Percentiles rank a stretch among this genome's conserved stretches.
Evolutionary conservation across 257 asterid species (phyloP).

Genomic region (Salvia splendens): DNA sequence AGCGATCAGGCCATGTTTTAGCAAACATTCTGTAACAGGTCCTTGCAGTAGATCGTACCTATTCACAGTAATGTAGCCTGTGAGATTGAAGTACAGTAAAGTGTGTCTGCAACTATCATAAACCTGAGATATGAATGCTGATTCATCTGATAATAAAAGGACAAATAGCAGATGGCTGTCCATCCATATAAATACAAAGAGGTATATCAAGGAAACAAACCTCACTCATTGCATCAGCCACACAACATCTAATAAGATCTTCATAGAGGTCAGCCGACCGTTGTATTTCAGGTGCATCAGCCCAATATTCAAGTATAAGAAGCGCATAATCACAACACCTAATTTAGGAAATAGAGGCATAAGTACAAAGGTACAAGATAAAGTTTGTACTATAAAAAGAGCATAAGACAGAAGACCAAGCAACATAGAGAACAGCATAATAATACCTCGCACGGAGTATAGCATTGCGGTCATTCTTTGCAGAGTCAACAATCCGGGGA

Average conservation of each 20-base stretch:
- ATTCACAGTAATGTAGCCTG: conserved; percentile 33
- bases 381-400: conserved; percentile 31
- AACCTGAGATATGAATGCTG: conserved; percentile 14
- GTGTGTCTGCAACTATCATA: not conserved
- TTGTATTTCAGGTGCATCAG: conserved; percentile 98
- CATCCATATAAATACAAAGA: conserved; percentile 19
- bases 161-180: not conserved
- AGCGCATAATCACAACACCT: conserved; percentile 99
- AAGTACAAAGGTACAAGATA: conserved; percentile 21
- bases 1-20: conserved; percentile 99
- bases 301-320: conserved; percentile 92
- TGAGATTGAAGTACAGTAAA: conserved; percentile 22
- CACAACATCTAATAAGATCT: conserved; percentile 92
- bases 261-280: conserved; percentile 93
- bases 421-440: conserved; percentile 26
- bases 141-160: conserved; percentile 21
- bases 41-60: conserved; percentile 98
- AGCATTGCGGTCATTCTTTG: conserved; percentile 91
- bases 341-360: conserved; percentile 36
- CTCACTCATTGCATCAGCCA: conserved; percentile 99
- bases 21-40: conserved; percentile 93
- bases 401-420: conserved; percentile 21
- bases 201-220: conserved; percentile 41
- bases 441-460: conserved; percentile 93
- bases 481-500: conserved; percentile 86